phyloP scores from a whole-genome alignment of 2,329 filamentous ascomycete species.

The Boeremia exigua region DNA sequence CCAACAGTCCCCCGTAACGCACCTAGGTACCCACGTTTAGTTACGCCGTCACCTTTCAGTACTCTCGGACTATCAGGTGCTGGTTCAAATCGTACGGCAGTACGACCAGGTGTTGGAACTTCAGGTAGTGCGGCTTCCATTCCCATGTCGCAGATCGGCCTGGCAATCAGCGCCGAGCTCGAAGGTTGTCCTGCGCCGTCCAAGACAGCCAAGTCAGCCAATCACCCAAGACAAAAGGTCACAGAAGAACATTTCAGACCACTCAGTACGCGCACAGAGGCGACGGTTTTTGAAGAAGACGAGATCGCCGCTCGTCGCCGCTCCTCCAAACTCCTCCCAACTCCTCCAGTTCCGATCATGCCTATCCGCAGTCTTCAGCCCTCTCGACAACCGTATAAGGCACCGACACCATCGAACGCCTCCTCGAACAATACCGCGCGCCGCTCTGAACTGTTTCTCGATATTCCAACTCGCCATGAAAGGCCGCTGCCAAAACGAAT shows the following conservation, averaged over 20 bases:
- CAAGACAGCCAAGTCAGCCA: slow-evolving; percentile 18
- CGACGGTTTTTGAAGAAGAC: slow-evolving; percentile 50
- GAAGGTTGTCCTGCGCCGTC: slow-evolving; percentile 31
- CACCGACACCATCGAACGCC: slow-evolving; percentile 32
- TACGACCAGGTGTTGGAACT: slow-evolving; percentile 31
- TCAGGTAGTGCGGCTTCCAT: slow-evolving; percentile 27
- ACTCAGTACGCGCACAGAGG: slow-evolving; percentile 41
- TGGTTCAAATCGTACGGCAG: slow-evolving; percentile 19
- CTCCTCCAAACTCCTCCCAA: slow-evolving; percentile 39
- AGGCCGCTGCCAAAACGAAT: slow-evolving; percentile 30
- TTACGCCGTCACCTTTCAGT: slow-evolving; percentile 18
- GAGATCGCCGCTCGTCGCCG: slow-evolving; percentile 28
- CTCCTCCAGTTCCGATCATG: slow-evolving; percentile 40
- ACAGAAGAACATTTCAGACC: slow-evolving; percentile 26
- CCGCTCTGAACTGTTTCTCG: slow-evolving; percentile 38
- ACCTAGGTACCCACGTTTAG: slow-evolving; percentile 4
- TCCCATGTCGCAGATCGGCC: slow-evolving; percentile 44
- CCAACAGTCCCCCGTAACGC: slow-evolving; percentile 14
- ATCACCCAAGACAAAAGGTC: slow-evolving; percentile 11
- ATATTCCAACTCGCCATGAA: slow-evolving; percentile 41
- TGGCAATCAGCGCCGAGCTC: slow-evolving; percentile 47
- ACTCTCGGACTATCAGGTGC: slow-evolving; percentile 4
- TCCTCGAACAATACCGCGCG: slow-evolving; percentile 10
- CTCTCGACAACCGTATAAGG: slow-evolving; percentile 26
- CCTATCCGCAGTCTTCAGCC: slow-evolving; percentile 45